phyloP scores from a whole-genome alignment of 345 rosid species.

The Trapa bicornis region DNA sequence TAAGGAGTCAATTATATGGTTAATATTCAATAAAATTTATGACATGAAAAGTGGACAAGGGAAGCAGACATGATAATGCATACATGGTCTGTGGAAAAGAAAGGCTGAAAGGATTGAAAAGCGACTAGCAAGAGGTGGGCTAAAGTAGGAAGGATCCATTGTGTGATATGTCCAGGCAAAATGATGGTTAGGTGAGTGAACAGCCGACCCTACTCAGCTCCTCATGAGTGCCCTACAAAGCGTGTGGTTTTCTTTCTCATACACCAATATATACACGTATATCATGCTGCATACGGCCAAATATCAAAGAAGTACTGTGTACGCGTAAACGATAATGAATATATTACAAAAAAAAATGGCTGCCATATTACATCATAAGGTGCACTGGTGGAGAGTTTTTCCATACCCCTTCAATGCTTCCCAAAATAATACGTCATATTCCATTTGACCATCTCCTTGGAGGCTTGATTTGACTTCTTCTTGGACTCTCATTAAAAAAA shows the following conservation, averaged over 20 bases:
- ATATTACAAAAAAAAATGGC: too few species aligned
- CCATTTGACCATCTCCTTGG: too few species aligned
- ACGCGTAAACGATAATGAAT: too few species aligned
- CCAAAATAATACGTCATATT: too few species aligned
- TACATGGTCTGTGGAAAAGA: not conserved
- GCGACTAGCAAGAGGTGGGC: not conserved
- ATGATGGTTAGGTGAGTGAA: slow-evolving; percentile 5
- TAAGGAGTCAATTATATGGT: not conserved
- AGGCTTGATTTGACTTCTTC: too few species aligned
- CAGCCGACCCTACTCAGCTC: not conserved
- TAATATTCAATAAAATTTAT: not conserved
- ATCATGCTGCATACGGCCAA: too few species aligned
- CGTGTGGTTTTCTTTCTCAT: not conserved
- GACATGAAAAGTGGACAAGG: not conserved
- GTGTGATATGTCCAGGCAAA: not conserved
- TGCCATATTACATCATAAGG: too few species aligned
- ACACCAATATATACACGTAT: too few species aligned
- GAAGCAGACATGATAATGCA: not conserved
- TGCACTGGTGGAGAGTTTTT: too few species aligned
- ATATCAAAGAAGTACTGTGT: too few species aligned
- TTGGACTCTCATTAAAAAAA: too few species aligned
- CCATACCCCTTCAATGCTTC: too few species aligned
- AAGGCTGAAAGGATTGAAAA: not conserved
- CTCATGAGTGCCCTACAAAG: not conserved
- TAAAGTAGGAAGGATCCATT: not conserved